A percentile compares a stretch with the other conserved stretches of the same genome.
phyloP scores from a whole-genome alignment of 2,329 filamentous ascomycete species.

The Coleophoma eucalyptorum region DNA sequence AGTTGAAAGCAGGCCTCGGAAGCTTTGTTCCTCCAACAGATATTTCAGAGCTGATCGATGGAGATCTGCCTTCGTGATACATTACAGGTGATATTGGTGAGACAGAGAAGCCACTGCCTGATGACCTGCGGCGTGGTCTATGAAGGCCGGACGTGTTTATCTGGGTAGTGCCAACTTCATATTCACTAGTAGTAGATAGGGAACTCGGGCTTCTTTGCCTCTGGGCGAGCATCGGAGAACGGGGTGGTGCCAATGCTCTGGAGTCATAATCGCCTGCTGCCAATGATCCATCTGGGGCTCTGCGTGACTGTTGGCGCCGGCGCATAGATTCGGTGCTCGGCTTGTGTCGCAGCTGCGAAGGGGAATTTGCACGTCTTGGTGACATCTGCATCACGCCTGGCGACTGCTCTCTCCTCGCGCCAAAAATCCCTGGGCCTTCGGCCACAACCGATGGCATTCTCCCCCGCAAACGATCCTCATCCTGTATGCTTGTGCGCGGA shows the following conservation, averaged over 20 bases:
- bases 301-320: slow-evolving; percentile 13
- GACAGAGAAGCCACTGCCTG: slow-evolving; percentile 59
- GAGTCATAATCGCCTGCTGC: slow-evolving; percentile 29
- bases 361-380: slow-evolving; percentile 5
- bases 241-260: slow-evolving; percentile 39
- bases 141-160: slow-evolving; percentile 53
- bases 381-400: slow-evolving; percentile 44
- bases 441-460: slow-evolving; percentile 12
- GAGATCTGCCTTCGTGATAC: slow-evolving; percentile 67
- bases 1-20: slow-evolving; percentile 81
- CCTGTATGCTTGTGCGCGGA: slow-evolving; percentile 10
- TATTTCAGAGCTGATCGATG: slow-evolving; percentile 79
- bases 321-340: slow-evolving; percentile 23
- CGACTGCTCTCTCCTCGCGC: slow-evolving; percentile 53
- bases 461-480: slow-evolving; percentile 18
- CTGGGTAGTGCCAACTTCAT: slow-evolving; percentile 61
- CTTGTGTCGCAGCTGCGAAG: slow-evolving; percentile 11
- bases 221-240: slow-evolving; percentile 34
- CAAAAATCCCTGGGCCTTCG: slow-evolving; percentile 33
- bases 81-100: slow-evolving; percentile 62
- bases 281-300: slow-evolving; percentile 17
- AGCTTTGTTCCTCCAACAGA: slow-evolving; percentile 58
- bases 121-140: slow-evolving; percentile 72
- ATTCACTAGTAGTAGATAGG: slow-evolving; percentile 61
- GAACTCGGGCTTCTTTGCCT: slow-evolving; percentile 56